Percentiles rank a stretch among this genome's conserved stretches.
phyloP scores from a whole-genome alignment of 345 rosid genomes.

The Hypericum perforatum region DNA sequence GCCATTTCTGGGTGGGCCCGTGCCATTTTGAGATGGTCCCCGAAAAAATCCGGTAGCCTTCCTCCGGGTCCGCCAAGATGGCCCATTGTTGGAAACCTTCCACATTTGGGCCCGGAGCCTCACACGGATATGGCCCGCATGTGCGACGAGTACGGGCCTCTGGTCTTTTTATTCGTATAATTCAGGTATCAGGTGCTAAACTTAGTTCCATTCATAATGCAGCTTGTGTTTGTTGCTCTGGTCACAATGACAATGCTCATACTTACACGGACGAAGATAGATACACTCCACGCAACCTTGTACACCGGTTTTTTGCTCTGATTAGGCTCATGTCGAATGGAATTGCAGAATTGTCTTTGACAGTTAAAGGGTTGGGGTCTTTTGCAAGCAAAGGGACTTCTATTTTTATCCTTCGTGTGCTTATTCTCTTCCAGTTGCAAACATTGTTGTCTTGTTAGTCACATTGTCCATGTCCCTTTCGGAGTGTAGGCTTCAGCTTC shows the following conservation, averaged over 20 bases:
- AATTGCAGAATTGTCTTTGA: slow-evolving; percentile 29
- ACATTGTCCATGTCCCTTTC: not conserved
- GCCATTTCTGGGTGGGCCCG: too few species aligned
- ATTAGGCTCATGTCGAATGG: slow-evolving; percentile 28
- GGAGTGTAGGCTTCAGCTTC: slow-evolving; percentile 17
- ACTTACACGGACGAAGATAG: slow-evolving; percentile 24
- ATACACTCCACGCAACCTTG: slow-evolving; percentile 22
- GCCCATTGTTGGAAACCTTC: slow-evolving; percentile 83
- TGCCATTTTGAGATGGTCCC: too few species aligned
- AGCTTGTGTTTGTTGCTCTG: slow-evolving; percentile 30
- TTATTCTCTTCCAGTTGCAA: slow-evolving; percentile 30
- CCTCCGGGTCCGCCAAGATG: slow-evolving; percentile 78
- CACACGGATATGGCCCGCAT: slow-evolving; percentile 62
- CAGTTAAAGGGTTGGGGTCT: slow-evolving; percentile 33
- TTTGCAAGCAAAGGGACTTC: too few species aligned
- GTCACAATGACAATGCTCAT: slow-evolving; percentile 33
- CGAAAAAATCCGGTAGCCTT: slow-evolving; percentile 23
- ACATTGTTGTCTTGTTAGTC: too few species aligned
- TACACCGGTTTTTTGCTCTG: slow-evolving; percentile 32
- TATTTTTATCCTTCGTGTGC: slow-evolving; percentile 47
- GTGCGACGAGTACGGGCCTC: slow-evolving; percentile 58
- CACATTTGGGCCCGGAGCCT: slow-evolving; percentile 61
- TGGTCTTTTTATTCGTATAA: too few species aligned
- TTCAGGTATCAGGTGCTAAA: too few species aligned
- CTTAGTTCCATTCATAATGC: slow-evolving; percentile 17